Conservation (phyloP, 176 grass and related monocot genomes). For the Oryza brachyantha region DNA sequence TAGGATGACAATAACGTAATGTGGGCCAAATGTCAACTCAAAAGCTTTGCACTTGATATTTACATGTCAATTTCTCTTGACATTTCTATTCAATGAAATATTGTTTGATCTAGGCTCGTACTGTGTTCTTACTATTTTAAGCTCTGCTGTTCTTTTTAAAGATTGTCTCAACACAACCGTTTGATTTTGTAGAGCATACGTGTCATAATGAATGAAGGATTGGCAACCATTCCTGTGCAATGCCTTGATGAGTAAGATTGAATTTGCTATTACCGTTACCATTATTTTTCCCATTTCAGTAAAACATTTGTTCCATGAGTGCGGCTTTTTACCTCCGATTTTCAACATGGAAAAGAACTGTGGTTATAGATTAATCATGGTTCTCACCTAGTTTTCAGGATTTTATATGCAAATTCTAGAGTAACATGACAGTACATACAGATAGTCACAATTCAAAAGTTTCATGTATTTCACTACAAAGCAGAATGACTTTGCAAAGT, state of each 20-base stretch:
- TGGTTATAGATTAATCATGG: background rate
- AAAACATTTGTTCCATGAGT: background rate
- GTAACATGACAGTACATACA: background rate
- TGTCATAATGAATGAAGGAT: constrained; percentile 97
- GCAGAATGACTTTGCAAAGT: background rate
- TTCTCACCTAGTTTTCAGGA: background rate
- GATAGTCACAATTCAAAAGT: background rate
- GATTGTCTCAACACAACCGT: constrained; percentile 25
- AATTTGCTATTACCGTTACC: constrained; percentile 2
- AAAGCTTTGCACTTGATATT: no score
- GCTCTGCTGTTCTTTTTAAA: background rate
- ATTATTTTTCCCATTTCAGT: background rate
- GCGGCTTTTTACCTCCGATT: background rate
- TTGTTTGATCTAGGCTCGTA: background rate
- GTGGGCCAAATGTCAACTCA: background rate
- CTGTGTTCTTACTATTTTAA: constrained; percentile 26
- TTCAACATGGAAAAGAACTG: background rate
- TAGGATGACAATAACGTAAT: constrained; percentile 3
- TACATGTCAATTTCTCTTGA: background rate
- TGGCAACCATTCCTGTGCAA: constrained; percentile 75
- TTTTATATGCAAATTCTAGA: background rate
- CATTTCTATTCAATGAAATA: constrained; percentile 7
- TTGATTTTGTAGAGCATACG: constrained; percentile 82
- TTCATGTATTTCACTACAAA: background rate
- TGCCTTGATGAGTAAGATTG: constrained; percentile 86